Conservation (phyloP, 2,329 filamentous ascomycete genomes). For the Helotiales sp. region DNA sequence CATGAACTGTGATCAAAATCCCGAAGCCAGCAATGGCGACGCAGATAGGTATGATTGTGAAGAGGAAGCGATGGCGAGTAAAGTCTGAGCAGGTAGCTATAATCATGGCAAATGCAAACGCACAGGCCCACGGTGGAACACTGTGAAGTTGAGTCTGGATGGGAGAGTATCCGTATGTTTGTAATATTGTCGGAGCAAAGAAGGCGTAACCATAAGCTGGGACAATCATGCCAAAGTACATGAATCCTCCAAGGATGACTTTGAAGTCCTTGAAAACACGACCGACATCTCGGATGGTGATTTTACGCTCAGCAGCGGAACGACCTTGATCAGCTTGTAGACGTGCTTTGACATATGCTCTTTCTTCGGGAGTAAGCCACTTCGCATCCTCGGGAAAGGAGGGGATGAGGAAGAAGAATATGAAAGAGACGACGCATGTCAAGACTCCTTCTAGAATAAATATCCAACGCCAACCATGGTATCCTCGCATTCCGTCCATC, state of each 20-base stretch:
- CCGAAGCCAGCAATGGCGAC: slow-evolving; percentile 73
- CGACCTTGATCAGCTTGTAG: slow-evolving; percentile 68
- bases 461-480: slow-evolving; percentile 77
- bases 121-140: slow-evolving; percentile 63
- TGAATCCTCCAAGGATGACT: slow-evolving; percentile 71
- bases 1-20: slow-evolving; percentile 71
- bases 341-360: slow-evolving; percentile 63
- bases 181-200: slow-evolving; percentile 72
- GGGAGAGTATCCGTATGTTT: slow-evolving; percentile 60
- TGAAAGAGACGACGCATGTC: slow-evolving; percentile 60
- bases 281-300: slow-evolving; percentile 59
- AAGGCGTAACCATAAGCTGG: slow-evolving; percentile 78
- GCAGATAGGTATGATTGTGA: slow-evolving; percentile 67
- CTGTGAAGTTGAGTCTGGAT: slow-evolving; percentile 53
- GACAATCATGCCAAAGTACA: slow-evolving; percentile 80
- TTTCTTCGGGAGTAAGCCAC: slow-evolving; percentile 72
- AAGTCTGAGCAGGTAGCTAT: slow-evolving; percentile 73
- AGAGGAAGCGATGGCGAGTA: slow-evolving; percentile 71
- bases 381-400: slow-evolving; percentile 73
- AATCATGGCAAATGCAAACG: slow-evolving; percentile 77
- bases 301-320: slow-evolving; percentile 61
- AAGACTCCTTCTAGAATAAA: slow-evolving; percentile 75
- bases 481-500: slow-evolving; percentile 71
- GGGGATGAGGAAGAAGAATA: slow-evolving; percentile 70
- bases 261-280: slow-evolving; percentile 72